Base-by-base conservation (phyloP, 306 rosid genomes). In the Glycine soja region DNA sequence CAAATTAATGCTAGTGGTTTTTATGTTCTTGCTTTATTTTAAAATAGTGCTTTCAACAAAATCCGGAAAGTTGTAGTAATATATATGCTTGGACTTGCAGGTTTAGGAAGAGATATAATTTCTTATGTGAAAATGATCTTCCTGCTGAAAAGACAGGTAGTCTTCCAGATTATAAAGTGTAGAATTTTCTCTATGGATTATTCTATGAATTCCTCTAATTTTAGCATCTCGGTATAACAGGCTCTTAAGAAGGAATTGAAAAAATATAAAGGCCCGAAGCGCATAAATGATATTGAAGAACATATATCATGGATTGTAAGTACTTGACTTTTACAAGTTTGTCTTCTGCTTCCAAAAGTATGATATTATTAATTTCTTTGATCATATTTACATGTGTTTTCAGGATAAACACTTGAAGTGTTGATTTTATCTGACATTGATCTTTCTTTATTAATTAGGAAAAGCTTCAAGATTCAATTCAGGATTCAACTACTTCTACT, bases 41-140 rank as follows among this genome's bases (percentile, higher is more conserved):
- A 32, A 19, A 52, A 52, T 56, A 74, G 10, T 71, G 38, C 8
- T 46, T 74, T 84, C 52, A 18, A 53, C 42, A 36, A 66, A 69
- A 56, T 77, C 9, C 59, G 42, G 47, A 62, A 42, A 32, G 30
- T 67, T 38, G 64, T 72, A 38, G 9, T 50, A 8, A 71, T 61
- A 63, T 72, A 11, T 13, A 8, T 78, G 7, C 45, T 70, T 82
- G 69, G 73, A 76, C 81, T 19, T 76, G 72, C 93, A 93, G 97
- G 89, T 90, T 87, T 82, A 95, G 85, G 85, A 90, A 90, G 87
- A 87, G 95, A 86, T 93, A 88, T 65, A 72, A 67, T 80, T 93
- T 95, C 79, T 83, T 90, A 11, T 93, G 46, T 57, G 88, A 88
- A 79, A 84, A 85, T 56, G 77, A 77, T 82, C 85, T 84, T 82